Conservation (phyloP, 2,329 filamentous ascomycete species). For the Phaeoacremonium minimum region DNA sequence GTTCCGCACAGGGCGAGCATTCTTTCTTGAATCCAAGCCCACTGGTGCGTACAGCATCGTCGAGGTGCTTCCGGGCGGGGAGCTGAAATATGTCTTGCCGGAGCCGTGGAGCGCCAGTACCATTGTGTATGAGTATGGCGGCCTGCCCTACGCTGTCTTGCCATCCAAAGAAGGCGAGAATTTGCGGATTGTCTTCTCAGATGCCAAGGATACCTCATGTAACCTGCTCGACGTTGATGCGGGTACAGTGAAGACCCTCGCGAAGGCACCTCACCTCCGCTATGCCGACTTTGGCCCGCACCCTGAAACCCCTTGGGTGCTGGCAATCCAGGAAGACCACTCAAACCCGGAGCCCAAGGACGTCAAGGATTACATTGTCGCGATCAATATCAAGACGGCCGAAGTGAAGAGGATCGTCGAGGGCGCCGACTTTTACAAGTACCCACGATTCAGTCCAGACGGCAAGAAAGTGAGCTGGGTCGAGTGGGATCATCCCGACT, state of each 20-base stretch:
- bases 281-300: conserved; percentile 43
- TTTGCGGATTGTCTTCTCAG: conserved; percentile 38
- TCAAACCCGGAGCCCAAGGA: conserved; percentile 21
- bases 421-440: conserved; percentile 48
- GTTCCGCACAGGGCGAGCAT: conserved; percentile 24
- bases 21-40: conserved; percentile 29
- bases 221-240: conserved; percentile 33
- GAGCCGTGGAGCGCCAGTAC: conserved; percentile 7
- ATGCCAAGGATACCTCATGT: conserved; percentile 28
- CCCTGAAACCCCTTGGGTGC: conserved; percentile 31
- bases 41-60: conserved; percentile 40
- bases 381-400: conserved; percentile 33
- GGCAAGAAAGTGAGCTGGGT: conserved; percentile 44
- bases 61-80: conserved; percentile 26
- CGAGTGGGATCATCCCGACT: conserved; percentile 49
- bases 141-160: conserved; percentile 4
- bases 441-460: conserved; percentile 42
- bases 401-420: conserved; percentile 30
- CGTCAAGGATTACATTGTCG: conserved; percentile 32
- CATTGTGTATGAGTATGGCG: conserved; percentile 7
- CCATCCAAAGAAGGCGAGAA: conserved; percentile 16
- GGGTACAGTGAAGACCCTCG: conserved; percentile 24
- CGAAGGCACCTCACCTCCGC: conserved; percentile 27
- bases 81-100: conserved; percentile 11
- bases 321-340: conserved; percentile 51